A percentile compares a stretch with the other conserved stretches of the same genome.
Conservation (phyloP, 768 basidiomycete genomes). For the Xerocomellus intermedius region DNA sequence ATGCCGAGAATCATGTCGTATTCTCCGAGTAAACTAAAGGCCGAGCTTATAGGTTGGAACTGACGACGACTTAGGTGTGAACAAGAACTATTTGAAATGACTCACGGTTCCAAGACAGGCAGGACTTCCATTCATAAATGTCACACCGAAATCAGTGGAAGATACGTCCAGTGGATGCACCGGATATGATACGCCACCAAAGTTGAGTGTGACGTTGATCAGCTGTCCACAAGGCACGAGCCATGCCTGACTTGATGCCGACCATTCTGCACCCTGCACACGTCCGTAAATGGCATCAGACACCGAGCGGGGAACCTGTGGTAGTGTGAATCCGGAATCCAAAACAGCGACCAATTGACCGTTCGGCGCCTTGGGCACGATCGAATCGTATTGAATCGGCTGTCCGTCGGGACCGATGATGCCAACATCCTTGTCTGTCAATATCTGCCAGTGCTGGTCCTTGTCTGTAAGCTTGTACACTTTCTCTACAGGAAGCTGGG, state of each 20-base stretch:
- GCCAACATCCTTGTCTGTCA: slow-evolving; percentile 61
- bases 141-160: slow-evolving; percentile 54
- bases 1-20: slow-evolving; percentile 85
- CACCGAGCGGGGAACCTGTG: slow-evolving; percentile 72
- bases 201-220: slow-evolving; percentile 68
- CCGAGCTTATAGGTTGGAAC: slow-evolving; percentile 83
- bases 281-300: slow-evolving; percentile 81
- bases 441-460: slow-evolving; percentile 81
- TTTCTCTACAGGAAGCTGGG: slow-evolving; percentile 63
- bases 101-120: slow-evolving; percentile 70
- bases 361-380: slow-evolving; percentile 64
- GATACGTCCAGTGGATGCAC: slow-evolving; percentile 72
- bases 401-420: slow-evolving; percentile 78
- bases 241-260: slow-evolving; percentile 57
- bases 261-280: slow-evolving; percentile 70
- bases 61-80: slow-evolving; percentile 28
- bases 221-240: slow-evolving; percentile 71
- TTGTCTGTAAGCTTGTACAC: slow-evolving; percentile 57
- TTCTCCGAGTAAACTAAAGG: slow-evolving; percentile 72
- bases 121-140: slow-evolving; percentile 44
- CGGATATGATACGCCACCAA: slow-evolving; percentile 67
- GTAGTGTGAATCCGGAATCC: slow-evolving; percentile 70
- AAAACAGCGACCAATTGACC: slow-evolving; percentile 69
- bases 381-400: slow-evolving; percentile 56
- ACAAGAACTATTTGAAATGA: slow-evolving; percentile 8